Conservation (phyloP, 208 protist species). For the Blechomonas ayalai region DNA sequence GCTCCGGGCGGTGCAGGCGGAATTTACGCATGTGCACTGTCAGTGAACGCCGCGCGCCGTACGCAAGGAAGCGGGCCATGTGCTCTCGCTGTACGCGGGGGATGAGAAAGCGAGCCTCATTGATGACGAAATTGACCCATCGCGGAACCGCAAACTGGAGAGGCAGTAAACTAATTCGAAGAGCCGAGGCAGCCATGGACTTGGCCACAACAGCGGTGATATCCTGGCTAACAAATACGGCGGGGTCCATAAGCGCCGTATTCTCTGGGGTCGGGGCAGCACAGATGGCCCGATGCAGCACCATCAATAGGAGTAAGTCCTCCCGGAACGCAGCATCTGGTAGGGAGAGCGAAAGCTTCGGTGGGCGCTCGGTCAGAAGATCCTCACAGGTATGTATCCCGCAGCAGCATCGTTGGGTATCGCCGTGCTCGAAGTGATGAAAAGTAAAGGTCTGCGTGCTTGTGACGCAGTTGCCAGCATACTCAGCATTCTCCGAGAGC, state of each 20-base stretch:
- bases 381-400: constrained; percentile 29
- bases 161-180: constrained; percentile 72
- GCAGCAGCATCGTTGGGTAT: constrained; percentile 37
- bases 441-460: constrained; percentile 41
- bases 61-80: constrained; percentile 70
- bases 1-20: constrained; percentile 34
- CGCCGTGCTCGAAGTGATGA: constrained; percentile 71
- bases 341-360: constrained; percentile 31
- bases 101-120: constrained; percentile 62
- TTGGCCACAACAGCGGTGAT: constrained; percentile 45
- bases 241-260: constrained; percentile 5
- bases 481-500: constrained; percentile 8
- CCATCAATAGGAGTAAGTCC: constrained; percentile 69
- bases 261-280: constrained; percentile 2
- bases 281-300: constrained; percentile 43
- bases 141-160: constrained; percentile 62
- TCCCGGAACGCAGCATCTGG: constrained; percentile 31
- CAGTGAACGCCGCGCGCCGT: constrained; percentile 66
- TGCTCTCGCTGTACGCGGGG: constrained; percentile 40
- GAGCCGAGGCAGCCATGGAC: constrained; percentile 62
- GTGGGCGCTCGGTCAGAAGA: constrained; percentile 30
- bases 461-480: constrained; percentile 12
- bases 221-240: constrained; percentile 35
- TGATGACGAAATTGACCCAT: constrained; percentile 75
- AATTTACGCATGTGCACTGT: constrained; percentile 48